These are phyloP conservation scores for Cornus kousa DNA, from an alignment of 148 eudicot species.

Conservation along the genomic window DNA sequence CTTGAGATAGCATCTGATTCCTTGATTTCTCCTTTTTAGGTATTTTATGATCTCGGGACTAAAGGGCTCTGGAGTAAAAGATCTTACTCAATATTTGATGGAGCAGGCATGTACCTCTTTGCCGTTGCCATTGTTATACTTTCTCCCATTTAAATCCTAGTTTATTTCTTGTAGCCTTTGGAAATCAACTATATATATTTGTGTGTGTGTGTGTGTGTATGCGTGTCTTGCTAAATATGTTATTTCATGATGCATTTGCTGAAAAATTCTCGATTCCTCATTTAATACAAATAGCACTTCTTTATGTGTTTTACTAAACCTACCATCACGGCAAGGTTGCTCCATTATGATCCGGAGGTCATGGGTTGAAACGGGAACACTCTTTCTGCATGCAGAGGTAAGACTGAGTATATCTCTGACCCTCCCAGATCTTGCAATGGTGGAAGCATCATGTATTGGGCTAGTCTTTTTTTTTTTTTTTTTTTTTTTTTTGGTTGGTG, in stretches of 20 bases:
- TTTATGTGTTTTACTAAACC: neutral
- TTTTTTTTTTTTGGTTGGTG: too few species aligned
- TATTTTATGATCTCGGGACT: constrained; percentile 88
- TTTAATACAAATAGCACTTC: neutral
- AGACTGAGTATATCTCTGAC: too few species aligned
- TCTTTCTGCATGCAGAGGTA: too few species aligned
- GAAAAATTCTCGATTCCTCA: too few species aligned
- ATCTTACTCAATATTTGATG: constrained; percentile 61
- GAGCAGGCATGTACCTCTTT: constrained; percentile 59
- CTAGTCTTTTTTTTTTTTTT: too few species aligned
- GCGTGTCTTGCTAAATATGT: neutral
- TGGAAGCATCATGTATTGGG: too few species aligned
- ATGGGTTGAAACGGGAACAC: too few species aligned
- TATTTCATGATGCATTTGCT: neutral
- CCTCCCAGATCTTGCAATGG: too few species aligned
- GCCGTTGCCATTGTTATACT: constrained; percentile 8
- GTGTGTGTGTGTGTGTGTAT: neutral
- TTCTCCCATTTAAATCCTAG: neutral
- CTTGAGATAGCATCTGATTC: constrained; percentile 8
- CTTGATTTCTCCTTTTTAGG: constrained; percentile 33
- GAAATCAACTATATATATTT: neutral
- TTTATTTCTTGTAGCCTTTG: neutral
- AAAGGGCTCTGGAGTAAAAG: constrained; percentile 90
- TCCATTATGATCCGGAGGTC: too few species aligned
- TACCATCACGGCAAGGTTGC: too few species aligned